Evolutionary conservation across 176 grass and related monocot genomes (phyloP), one percentile per base, ranked within the genome.

Genomic region (Ampelocalamus luodianensis): DNA sequence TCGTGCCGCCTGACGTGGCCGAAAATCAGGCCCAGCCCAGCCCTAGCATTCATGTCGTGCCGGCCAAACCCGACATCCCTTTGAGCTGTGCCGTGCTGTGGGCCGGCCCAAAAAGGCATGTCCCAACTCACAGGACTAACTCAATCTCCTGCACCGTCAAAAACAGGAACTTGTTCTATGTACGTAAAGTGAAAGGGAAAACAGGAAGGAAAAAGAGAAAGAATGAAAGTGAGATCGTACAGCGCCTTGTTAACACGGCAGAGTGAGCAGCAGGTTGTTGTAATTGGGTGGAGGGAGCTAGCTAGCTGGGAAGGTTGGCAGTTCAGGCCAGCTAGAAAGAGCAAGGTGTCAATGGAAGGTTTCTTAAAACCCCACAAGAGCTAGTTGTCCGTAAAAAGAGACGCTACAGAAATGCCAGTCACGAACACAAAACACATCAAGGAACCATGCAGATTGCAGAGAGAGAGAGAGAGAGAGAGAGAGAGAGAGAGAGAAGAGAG

Each of bases 301-400:
- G 56, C 20, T 10, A 56, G n/a, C 67, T 72, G 44, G 77, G 60
- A 87, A 63, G 38, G 17, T 44, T 59, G 34, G 61, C 67, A 46
- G 87, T 23, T 48, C 85, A 87, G 61, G 71, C 78, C 80, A 88
- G 87, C 74, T 83, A 78, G 37, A 88, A 88, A 84, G 87, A 84
- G 74, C 74, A 55, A 55, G 65, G 56, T 43, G 86, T 83, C 67
- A n/a, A 83, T 44, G 17, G 46, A 88, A 88, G 83, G 87, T 24
- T 77, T 59, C 53, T 62, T 71, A 18, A 71, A 43, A 43, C 65
- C 43, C 79, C 86, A 70, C 79, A 63, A 22, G 44, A 74, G 71
- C 24, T 12, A 63, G 78, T 87, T 69, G 68, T 42, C 77, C 60
- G 78, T 81, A 27, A 34, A 34, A 34, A 77, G 45, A 72, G 61